Percentiles rank a stretch among this genome's conserved stretches.
phyloP scores from a whole-genome alignment of 257 asterid genomes.

The Ilex aquifolium region DNA sequence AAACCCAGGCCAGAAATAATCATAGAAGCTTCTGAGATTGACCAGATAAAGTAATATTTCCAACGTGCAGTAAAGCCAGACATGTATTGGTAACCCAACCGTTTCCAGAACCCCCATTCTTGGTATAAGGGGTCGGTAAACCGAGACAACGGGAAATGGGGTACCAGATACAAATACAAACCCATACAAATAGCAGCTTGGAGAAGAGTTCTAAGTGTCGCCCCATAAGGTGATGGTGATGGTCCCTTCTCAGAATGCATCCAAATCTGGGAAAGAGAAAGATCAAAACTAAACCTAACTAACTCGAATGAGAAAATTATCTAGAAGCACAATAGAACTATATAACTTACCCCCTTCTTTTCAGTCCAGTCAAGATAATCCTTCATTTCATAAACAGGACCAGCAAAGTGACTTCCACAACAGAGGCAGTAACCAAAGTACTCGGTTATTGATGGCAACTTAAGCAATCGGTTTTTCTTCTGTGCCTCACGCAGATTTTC shows the following conservation, averaged over 20 bases:
- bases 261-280: slow-evolving; percentile 54
- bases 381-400: slow-evolving; percentile 95
- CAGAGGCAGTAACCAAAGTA: slow-evolving; percentile 88
- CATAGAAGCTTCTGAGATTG: slow-evolving; percentile 87
- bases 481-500: slow-evolving; percentile 83
- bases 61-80: slow-evolving; percentile 91
- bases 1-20: slow-evolving; percentile 94
- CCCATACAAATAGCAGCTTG: slow-evolving; percentile 93
- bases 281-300: not conserved
- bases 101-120: slow-evolving; percentile 84
- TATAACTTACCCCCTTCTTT: slow-evolving; percentile 66
- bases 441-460: slow-evolving; percentile 75
- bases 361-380: slow-evolving; percentile 91
- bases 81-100: slow-evolving; percentile 81
- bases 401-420: slow-evolving; percentile 99
- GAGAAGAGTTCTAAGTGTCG: slow-evolving; percentile 76
- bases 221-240: slow-evolving; percentile 73
- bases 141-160: slow-evolving; percentile 73
- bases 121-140: slow-evolving; percentile 71
- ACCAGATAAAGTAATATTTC: slow-evolving; percentile 98
- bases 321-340: slow-evolving; percentile 6
- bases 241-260: slow-evolving; percentile 53
- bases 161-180: slow-evolving; percentile 76
- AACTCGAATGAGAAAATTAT: not conserved
- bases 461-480: slow-evolving; percentile 66